Evolutionary conservation across 495 filamentous ascomycete species (phyloP).

Genomic region (Aspergillus kassunensis): DNA sequence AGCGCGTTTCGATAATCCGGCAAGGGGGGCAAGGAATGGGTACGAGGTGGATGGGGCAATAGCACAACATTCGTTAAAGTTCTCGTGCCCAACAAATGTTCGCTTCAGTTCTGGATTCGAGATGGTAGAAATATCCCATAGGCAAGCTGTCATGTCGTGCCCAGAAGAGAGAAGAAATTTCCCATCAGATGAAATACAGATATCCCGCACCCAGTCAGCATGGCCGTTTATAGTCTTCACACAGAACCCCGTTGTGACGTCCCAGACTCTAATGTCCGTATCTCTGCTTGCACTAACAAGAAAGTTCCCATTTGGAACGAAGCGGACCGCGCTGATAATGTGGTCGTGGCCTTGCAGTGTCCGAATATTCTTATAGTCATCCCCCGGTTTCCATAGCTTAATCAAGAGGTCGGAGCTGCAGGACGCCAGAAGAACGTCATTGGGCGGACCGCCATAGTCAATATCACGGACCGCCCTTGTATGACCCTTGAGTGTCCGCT

Average conservation of each 20-base stretch:
- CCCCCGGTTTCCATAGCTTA: slow-evolving; percentile 90
- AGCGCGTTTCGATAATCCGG: slow-evolving; percentile 80
- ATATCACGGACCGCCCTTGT: slow-evolving; percentile 85
- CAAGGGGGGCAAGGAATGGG: slow-evolving; percentile 67
- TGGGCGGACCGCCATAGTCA: slow-evolving; percentile 85
- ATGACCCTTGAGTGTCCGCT: slow-evolving; percentile 88
- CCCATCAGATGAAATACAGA: slow-evolving; percentile 77
- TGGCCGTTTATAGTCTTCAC: slow-evolving; percentile 75
- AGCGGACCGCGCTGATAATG: slow-evolving; percentile 79
- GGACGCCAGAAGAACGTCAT: slow-evolving; percentile 82
- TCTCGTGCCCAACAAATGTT: slow-evolving; percentile 83
- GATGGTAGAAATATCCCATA: slow-evolving; percentile 73
- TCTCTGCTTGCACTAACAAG: slow-evolving; percentile 78
- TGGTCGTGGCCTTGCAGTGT: slow-evolving; percentile 93
- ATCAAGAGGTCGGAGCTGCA: slow-evolving; percentile 90
- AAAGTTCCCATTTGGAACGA: slow-evolving; percentile 77
- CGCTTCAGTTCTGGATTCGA: slow-evolving; percentile 59
- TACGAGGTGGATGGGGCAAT: slow-evolving; percentile 82
- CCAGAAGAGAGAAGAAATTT: slow-evolving; percentile 76
- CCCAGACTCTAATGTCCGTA: slow-evolving; percentile 78
- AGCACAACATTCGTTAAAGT: slow-evolving; percentile 81
- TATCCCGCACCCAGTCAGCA: slow-evolving; percentile 79
- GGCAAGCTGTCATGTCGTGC: slow-evolving; percentile 71
- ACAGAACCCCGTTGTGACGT: slow-evolving; percentile 87
- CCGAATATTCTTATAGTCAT: slow-evolving; percentile 93